Evolutionary conservation across 108 stramenopile genomes (phyloP), one percentile per base, ranked within the genome.

Genomic region (Discostella stelligeroides): DNA sequence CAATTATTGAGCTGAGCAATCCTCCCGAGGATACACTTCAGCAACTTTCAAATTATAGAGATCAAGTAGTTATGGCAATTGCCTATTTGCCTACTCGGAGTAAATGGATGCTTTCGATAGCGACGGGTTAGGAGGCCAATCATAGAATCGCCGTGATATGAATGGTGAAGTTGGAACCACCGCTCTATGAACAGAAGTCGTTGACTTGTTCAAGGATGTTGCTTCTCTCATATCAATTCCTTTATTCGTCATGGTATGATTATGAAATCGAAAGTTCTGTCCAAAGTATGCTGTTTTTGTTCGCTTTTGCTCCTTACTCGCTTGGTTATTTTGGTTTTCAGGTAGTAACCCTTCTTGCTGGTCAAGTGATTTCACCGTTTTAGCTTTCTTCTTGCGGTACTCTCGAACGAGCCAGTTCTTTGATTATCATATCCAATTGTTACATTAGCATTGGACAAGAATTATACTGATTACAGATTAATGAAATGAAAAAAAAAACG

Each of bases 121-220:
- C 12, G 73, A 60, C 50, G 84, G 78, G 49, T 90, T 85, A 10
- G 89, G 89, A 40, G 89, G 89, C 89, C 89, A 91, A 68, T 91
- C 86, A 54, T 81, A 88, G 40, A 87, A 84, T 38, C 89, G 82
- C 13, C 85, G 66, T 17, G 84, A 81, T 49, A 79, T 80, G 15
- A 91, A 62, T 41, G 81, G 89, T 14, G 83, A 85, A 60, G 86
- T 86, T 14, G 89, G 89, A 41, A 91, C 79, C 0, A 75, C 65
- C 18, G 87, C 84, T 13, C 84, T 75, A 37, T 91, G 85, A 11
- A 88, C 50, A 11, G 37, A 62, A 63, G 27, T n/a, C n/a, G n/a
- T 57, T 24, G 45, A 62, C 18, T 57, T 72, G 48, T 63, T 67
- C n/a, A 21, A 34, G 34, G 34, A 40, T 47, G 37, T 71, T 39